Conservation (phyloP, 1,284 basidiomycete genomes). For the Singerocomus inundabilis region DNA sequence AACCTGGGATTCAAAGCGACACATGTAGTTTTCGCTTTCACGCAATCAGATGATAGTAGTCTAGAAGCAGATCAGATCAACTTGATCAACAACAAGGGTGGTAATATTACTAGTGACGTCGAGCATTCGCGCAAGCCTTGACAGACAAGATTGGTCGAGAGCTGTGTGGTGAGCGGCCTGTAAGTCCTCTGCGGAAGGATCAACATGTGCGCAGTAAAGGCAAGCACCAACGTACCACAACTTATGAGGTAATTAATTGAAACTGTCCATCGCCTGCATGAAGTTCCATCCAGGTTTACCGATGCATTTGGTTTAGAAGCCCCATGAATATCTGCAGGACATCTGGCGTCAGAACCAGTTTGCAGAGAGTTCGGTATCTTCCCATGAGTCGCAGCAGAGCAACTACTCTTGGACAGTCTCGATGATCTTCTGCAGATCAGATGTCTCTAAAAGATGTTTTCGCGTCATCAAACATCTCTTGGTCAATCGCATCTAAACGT, state of each 20-base stretch:
- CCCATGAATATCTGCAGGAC: conserved; percentile 5
- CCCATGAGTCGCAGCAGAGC: conserved; percentile 23
- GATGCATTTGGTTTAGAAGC: conserved; percentile 1
- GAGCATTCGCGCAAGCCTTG: background rate
- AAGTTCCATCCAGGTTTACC: conserved; percentile 13
- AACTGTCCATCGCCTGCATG: conserved; percentile 22
- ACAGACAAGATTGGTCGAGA: background rate
- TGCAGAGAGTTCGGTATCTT: conserved; percentile 13
- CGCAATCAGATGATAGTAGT: conserved; percentile 1
- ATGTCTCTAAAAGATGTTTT: conserved; percentile 12
- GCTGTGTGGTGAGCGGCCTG: background rate
- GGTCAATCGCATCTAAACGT: background rate
- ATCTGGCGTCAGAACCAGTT: conserved; percentile 15
- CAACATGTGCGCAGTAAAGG: background rate
- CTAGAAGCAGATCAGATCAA: background rate
- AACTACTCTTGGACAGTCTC: conserved; percentile 21
- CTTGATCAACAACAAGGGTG: background rate
- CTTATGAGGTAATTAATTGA: conserved; percentile 17
- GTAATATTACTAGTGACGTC: background rate
- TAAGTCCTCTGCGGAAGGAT: conserved; percentile 13
- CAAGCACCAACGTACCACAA: conserved; percentile 15
- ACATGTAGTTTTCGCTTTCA: background rate
- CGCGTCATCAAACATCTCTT: conserved; percentile 7
- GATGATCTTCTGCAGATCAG: conserved; percentile 11
- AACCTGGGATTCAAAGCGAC: background rate